Evolutionary conservation across 306 rosid genomes (phyloP), one percentile per base, ranked within the genome.

Genomic region (Sechiopsis laciniata): DNA sequence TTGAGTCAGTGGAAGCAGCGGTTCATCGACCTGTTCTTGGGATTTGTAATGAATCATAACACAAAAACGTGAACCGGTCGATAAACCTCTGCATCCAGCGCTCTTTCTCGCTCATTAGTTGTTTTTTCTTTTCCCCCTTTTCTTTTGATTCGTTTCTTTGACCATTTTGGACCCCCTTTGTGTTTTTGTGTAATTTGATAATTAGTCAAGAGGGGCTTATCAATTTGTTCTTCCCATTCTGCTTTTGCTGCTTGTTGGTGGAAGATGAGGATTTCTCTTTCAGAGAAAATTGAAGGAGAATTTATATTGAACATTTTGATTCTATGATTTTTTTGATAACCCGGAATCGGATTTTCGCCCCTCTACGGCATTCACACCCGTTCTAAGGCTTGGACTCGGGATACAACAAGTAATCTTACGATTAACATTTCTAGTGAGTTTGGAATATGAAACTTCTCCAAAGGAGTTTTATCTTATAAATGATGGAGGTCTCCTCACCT

Each of bases 41-140:
- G 75, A 78, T 80, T 88, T 89, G 82, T 77, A 86, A 81, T 82
- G 84, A 55, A 75, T 35, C 72, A 56, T 45, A 73, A 79, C 79
- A 85, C 81, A 88, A 85, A 84, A 32, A 79, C 99, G 89, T 71
- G 96, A 95, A 95, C 85, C 85, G 99, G 81, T 95, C 99, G 99
- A 95, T 95, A 95, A 95, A 95, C 99, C 99, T 95, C 99, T 95
- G 99, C 99, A 91, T 95, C 99, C 99, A 95, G 97, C 83, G 96
- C 89, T 82, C 85, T 84, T 85, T 78, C 78, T 74, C 56, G 73
- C 76, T 66, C 54, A 1, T 42, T 42, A 12, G n/a, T 14, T 26
- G 29, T 51, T 60, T 60, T 59, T 54, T 2, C 45, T 60, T 60
- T 59, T 54, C 1, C 45, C 16, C 52, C 46, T 20, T 51, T 70